Evolutionary conservation across 176 grass and related monocot genomes (phyloP).

Genomic region (Themeda triandra): DNA sequence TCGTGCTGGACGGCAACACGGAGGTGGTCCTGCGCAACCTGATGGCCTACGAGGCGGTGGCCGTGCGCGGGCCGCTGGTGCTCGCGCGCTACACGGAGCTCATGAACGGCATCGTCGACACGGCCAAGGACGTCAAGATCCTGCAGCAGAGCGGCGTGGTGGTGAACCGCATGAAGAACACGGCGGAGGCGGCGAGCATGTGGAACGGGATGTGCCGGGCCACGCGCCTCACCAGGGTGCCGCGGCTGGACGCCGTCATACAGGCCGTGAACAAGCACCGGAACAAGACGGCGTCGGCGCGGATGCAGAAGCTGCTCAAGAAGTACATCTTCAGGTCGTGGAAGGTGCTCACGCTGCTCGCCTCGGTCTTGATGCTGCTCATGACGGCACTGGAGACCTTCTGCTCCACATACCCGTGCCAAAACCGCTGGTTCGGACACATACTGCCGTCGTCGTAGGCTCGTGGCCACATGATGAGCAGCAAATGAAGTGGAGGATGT

Average conservation of each 20-base stretch:
- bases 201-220: slow-evolving; percentile 73
- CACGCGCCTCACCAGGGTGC: slow-evolving; percentile 49
- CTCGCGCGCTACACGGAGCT: slow-evolving; percentile 67
- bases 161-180: slow-evolving; percentile 67
- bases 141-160: slow-evolving; percentile 39
- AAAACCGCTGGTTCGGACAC: slow-evolving; percentile 40
- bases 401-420: slow-evolving; percentile 69
- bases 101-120: slow-evolving; percentile 82
- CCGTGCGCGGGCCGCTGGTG: slow-evolving; percentile 56
- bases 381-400: slow-evolving; percentile 71
- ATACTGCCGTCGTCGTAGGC: not conserved
- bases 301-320: slow-evolving; percentile 42
- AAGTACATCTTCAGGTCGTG: slow-evolving; percentile 70
- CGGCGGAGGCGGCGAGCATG: slow-evolving; percentile 44
- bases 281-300: slow-evolving; percentile 22
- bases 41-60: slow-evolving; percentile 60
- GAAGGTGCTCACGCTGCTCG: slow-evolving; percentile 68
- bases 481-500: too few relatives aligned
- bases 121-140: slow-evolving; percentile 53
- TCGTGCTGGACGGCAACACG: slow-evolving; percentile 62
- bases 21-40: slow-evolving; percentile 66
- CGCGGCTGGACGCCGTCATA: slow-evolving; percentile 46
- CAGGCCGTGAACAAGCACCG: slow-evolving; percentile 55
- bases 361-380: slow-evolving; percentile 47
- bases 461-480: too few relatives aligned